Base-by-base conservation (phyloP, 1,284 basidiomycete genomes). In the Heterobasidion annosum region DNA sequence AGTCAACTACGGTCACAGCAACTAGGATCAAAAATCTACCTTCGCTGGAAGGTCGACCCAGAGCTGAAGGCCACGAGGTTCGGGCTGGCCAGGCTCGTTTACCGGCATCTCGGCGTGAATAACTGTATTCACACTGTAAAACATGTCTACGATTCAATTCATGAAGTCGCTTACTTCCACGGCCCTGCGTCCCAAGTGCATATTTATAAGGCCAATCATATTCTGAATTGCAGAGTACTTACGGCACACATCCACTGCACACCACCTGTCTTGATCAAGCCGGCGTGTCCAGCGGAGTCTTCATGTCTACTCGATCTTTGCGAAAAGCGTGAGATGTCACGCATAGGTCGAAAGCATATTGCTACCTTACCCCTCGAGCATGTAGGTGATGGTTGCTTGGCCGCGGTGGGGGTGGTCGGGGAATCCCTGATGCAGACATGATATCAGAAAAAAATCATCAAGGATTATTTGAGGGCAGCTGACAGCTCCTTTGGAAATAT, bases 201-300 rank as follows among this genome's bases (percentile, higher is more conserved):
- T 25, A 2, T 25, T 25, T 25, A 25, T 25, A 25, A 25, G 13
- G 5, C 33, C 43, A 51, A 13, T 18, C 9, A 12, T 9, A 44
- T 16, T 12, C 50, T 48, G 48, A 44, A 52, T 9, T 7, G n/a
- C 13, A 33, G n/a, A 48, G 13, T 18, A 64, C 76, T 70, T 57
- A 89, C 91, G 10, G 93, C 93, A 64, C 84, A 88, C 93, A 97
- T 97, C 91, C 93, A 97, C 65, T 97, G 94, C 2, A 96, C 85
- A 54, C 92, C 93, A 8, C 95, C 94, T 4, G 86, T 71, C 47
- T 83, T 82, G 58, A 98, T 88, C 8, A 75, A 79, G 43, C 93
- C 92, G 54, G 81, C 78, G 69, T 98, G 91, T 1, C 95, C 94
- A 3, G 85, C 85, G 34, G 93, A 96, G 67, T 98, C 96, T 70